A percentile compares a stretch with the other conserved stretches of the same genome.
Conservation (phyloP, 164 flowering plant genomes). For the Amborella trichopoda region DNA sequence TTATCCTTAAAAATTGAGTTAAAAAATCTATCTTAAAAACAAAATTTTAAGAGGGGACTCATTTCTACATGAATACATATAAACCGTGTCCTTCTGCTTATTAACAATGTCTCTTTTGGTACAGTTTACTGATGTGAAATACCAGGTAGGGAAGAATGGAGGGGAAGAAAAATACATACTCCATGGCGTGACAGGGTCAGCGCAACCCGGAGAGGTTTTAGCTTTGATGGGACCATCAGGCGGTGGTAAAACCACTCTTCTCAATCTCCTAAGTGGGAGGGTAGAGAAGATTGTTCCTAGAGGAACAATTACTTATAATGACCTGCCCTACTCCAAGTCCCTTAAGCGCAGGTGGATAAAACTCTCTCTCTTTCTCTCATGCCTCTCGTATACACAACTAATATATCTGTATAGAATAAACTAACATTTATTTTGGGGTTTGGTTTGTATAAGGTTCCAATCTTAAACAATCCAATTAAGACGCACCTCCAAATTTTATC, state of each 20-base stretch:
- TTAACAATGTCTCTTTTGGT: not conserved
- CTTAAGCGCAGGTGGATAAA: slow-evolving; percentile 4
- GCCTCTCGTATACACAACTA: too few species aligned
- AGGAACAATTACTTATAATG: slow-evolving; percentile 5
- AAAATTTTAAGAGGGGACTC: too few species aligned
- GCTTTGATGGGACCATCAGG: slow-evolving; percentile 7
- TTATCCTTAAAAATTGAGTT: too few species aligned
- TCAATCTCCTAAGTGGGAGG: slow-evolving; percentile 7
- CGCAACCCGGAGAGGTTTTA: slow-evolving; percentile 5
- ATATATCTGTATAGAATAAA: too few species aligned
- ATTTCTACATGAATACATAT: too few species aligned
- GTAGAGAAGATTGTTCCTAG: not conserved
- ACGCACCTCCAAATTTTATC: too few species aligned
- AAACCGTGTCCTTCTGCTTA: too few species aligned
- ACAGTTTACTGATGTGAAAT: slow-evolving; percentile 20
- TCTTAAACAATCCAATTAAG: too few species aligned
- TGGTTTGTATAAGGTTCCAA: too few species aligned
- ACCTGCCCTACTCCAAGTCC: slow-evolving; percentile 1
- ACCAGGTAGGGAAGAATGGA: slow-evolving; percentile 12
- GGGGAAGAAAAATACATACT: slow-evolving; percentile 1
- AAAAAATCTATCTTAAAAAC: too few species aligned
- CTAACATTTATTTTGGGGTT: too few species aligned
- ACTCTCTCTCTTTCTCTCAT: too few species aligned
- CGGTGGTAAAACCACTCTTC: slow-evolving; percentile 6
- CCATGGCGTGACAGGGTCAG: slow-evolving; percentile 4